Base-by-base conservation (phyloP, 2,329 filamentous ascomycete genomes). In the Zasmidium cellare region DNA sequence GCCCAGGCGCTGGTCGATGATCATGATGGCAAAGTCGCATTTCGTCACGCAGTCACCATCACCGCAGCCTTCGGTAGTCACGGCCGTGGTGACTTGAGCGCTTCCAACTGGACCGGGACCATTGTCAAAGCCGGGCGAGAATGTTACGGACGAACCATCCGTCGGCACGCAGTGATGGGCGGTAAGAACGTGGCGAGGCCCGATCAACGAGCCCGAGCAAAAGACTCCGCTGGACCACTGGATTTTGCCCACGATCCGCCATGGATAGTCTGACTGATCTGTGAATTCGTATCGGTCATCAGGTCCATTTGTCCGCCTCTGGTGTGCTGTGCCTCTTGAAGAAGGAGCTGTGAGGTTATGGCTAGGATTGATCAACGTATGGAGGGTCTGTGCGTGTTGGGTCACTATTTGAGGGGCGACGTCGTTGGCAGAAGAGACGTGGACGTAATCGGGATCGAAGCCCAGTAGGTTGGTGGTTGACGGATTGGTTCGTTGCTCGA, bases 161-260 rank as follows among this genome's bases (percentile, higher is more conserved):
- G 53, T 45, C 20, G 28, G 35, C 35, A 51, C 49, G 41, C 57
- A 59, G 41, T 59, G 57, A 41, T 59, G 55, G n/a, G 57, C 57
- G 1, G 57, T 59, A 12, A 59, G 28, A 16, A 59, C 38, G 48
- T 59, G 57, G 7, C 57, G 52, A 2, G 57, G 57, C 1, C 57
- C 57, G 16, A 59, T 49, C 25, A 59, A 51, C 5, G 57, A 47
- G 38, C 46, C 57, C 9, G 57, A 59, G 35, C 53, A 50, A 28
- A 51, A 50, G 35, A 41, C 35, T n/a, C n/a, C 35, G n/a, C 35
- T 28, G 35, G 3, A 9, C 35, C 35, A 41, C 16, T 41, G 35
- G 35, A 41, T 9, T 18, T 41, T 41, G 7, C 35, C 35, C 7
- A 41, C 35, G 16, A 41, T 41, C 7, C 35, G 11, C 35, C 35